Evolutionary conservation across 2,329 filamentous ascomycete genomes (phyloP), one percentile per base, ranked within the genome.

Genomic region (Myriosclerotinia duriaeana): DNA sequence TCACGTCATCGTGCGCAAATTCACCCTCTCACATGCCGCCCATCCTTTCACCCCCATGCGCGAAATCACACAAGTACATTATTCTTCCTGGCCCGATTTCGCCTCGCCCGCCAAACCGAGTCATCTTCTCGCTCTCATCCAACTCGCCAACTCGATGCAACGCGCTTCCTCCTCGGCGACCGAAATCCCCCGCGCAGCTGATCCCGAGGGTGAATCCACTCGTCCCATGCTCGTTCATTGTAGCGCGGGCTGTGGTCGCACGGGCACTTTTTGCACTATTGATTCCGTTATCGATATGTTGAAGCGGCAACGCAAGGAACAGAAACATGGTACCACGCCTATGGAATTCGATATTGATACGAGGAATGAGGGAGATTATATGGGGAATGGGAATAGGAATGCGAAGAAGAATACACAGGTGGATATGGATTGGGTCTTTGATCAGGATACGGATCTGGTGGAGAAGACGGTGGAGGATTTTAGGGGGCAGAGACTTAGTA

Each of bases 31-130:
- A 1, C 92, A 98, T 76, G 81, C 87, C 2, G 81, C 85, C 1
- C 85, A 90, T 67, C 93, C 94, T 0, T 97, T 97, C 74, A 86
- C 87, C 26, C 91, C 92, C 0, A 89, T 97, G 71, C 90, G 94
- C 34, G 93, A 98, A 78, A 89, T 99, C 69, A 97, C 93, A 0
- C 95, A 99, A 72, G 81, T 99, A 17, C 93, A 98, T 76, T 98
- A 97, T 77, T 88, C 92, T 0, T 89, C 90, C n/a, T 99, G 95
- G 95, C 95, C 95, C 0, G 95, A 99, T 75, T 97, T 98, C 78
- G 95, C 95, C 26, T 90, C 93, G 0, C 94, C 94, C 0, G 93
- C 95, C 0, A 90, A 96, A 74, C 93, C 95, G 1, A 87, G 87
- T 6, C 93, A 98, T 74, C 83, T 99, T 2, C 83, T 99, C 20